These are phyloP conservation scores for Metarhizium rileyi DNA, from an alignment of 2,329 filamentous ascomycete genomes.

Conservation along the genomic window DNA sequence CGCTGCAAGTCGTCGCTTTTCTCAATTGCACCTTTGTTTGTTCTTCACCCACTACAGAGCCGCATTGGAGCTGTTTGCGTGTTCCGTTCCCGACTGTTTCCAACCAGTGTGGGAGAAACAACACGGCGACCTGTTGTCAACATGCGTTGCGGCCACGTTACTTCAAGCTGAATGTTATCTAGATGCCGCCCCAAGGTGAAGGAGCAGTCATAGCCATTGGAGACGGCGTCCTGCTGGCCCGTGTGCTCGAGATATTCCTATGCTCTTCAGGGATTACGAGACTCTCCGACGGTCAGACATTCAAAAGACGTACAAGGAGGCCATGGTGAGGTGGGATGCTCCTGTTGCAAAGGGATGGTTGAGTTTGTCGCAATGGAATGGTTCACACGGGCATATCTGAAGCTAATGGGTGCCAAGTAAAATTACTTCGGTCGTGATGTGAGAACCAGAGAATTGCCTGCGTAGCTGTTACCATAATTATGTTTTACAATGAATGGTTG, in stretches of 20 bases:
- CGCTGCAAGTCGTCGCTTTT: constrained; percentile 20
- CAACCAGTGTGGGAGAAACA: background rate
- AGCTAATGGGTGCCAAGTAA: constrained; percentile 9
- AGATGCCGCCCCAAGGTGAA: constrained; percentile 42
- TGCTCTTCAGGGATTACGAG: constrained; percentile 37
- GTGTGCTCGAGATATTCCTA: constrained; percentile 25
- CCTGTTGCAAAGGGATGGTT: constrained; percentile 11
- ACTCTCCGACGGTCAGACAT: constrained; percentile 32
- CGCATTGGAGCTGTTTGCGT: too few species aligned
- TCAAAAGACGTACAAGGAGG: constrained; percentile 34
- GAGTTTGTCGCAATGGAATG: constrained; percentile 13
- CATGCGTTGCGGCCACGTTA: background rate
- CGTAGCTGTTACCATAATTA: background rate
- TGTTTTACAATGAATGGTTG: background rate
- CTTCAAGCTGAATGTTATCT: background rate
- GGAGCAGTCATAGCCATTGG: constrained; percentile 42
- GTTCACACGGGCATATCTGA: constrained; percentile 15
- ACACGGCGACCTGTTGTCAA: background rate
- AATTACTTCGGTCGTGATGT: constrained; percentile 15
- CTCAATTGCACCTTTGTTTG: too few species aligned
- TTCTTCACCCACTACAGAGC: too few species aligned
- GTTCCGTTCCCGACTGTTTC: too few species aligned
- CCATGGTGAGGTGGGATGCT: constrained; percentile 14
- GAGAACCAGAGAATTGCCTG: constrained; percentile 10
- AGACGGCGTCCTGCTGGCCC: constrained; percentile 38